phyloP scores from a whole-genome alignment of 352 stramenopile species.

The Plasmopara viticola region DNA sequence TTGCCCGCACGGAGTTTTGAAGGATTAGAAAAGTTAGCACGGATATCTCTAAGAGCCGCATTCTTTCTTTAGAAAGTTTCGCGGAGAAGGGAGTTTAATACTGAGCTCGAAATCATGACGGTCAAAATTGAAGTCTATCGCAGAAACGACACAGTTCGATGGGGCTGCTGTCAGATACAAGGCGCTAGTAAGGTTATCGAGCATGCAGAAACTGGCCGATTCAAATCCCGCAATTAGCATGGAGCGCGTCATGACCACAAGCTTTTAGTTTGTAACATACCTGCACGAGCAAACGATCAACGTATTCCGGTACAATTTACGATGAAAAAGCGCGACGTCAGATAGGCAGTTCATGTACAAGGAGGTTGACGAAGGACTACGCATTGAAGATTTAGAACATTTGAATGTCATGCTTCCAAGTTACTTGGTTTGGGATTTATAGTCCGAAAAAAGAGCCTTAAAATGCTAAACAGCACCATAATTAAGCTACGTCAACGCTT shows the following conservation, averaged over 20 bases:
- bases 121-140: slow-evolving; percentile 3
- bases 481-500: no score
- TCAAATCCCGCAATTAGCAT: slow-evolving; percentile 23
- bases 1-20: slow-evolving; percentile 11
- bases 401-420: no score
- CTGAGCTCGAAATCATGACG: slow-evolving; percentile 7
- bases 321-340: background rate
- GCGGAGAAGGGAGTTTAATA: slow-evolving; percentile 8
- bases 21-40: slow-evolving; percentile 11
- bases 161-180: slow-evolving; percentile 16
- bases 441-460: no score
- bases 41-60: slow-evolving; percentile 13
- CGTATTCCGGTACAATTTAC: background rate
- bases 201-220: slow-evolving; percentile 16
- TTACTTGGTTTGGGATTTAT: no score
- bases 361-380: no score
- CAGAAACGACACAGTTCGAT: slow-evolving; percentile 17
- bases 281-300: background rate
- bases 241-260: slow-evolving; percentile 2
- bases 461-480: no score
- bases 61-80: slow-evolving; percentile 11
- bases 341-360: background rate
- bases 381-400: no score
- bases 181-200: slow-evolving; percentile 11
- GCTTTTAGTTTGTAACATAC: background rate